phyloP scores from a whole-genome alignment of 371 early-diverging fungal genomes.

The Mortierella sp. region DNA sequence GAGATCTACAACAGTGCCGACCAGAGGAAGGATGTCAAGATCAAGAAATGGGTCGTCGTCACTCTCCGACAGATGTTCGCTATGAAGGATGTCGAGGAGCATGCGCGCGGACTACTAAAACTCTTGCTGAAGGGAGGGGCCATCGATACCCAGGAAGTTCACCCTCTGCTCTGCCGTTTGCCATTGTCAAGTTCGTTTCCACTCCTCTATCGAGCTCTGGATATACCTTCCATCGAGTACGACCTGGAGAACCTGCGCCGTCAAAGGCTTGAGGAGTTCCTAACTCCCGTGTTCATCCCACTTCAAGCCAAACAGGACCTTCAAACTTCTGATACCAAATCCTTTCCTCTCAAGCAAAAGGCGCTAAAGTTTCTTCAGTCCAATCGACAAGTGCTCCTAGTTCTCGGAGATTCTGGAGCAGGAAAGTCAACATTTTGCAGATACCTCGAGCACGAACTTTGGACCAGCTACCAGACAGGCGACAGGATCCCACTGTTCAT shows the following conservation, averaged over 20 bases:
- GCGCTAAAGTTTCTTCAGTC: background rate
- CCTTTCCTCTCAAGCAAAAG: background rate
- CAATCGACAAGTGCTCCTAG: slow-evolving; percentile 5
- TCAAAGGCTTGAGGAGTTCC: background rate
- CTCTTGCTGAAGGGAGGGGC: background rate
- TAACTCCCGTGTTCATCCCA: background rate
- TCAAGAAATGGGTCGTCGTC: background rate
- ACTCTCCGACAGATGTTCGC: background rate
- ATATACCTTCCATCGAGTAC: background rate
- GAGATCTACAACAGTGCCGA: background rate
- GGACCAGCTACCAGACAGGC: background rate
- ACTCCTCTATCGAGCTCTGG: background rate
- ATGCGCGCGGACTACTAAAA: background rate
- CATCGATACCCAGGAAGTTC: background rate
- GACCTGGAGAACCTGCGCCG: background rate
- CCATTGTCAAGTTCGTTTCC: background rate
- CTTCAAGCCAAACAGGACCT: background rate
- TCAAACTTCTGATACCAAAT: background rate
- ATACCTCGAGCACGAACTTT: background rate
- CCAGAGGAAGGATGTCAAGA: background rate
- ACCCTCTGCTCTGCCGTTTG: background rate
- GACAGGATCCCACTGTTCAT: slow-evolving; percentile 15
- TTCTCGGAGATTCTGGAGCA: slow-evolving; percentile 24
- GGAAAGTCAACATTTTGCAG: slow-evolving; percentile 33
- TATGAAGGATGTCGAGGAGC: no score